Evolutionary conservation across 2,329 filamentous ascomycete genomes (phyloP).

Genomic region (Amphichorda felina): DNA sequence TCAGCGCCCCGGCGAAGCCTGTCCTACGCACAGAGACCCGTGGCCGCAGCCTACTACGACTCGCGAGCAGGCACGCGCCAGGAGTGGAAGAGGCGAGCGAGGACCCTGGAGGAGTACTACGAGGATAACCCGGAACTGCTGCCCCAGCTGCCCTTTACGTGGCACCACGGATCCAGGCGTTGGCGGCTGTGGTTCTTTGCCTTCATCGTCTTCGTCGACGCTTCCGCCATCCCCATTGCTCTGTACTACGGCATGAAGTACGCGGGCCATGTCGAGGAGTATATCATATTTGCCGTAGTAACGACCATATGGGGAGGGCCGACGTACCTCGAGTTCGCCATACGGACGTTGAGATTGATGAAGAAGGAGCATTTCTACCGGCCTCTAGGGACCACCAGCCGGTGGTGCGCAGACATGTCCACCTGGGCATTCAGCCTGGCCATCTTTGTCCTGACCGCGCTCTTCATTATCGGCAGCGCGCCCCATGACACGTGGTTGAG

Average conservation of each 20-base stretch:
- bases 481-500: conserved; percentile 36
- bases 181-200: conserved; percentile 33
- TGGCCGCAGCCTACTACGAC: conserved; percentile 26
- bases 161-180: conserved; percentile 25
- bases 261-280: conserved; percentile 23
- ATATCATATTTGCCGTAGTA: conserved; percentile 37
- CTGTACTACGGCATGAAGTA: conserved; percentile 39
- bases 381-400: conserved; percentile 30
- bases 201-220: conserved; percentile 33
- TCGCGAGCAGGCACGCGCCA: conserved; percentile 21
- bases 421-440: conserved; percentile 32
- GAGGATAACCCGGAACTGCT: conserved; percentile 22
- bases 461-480: conserved; percentile 37
- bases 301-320: conserved; percentile 43
- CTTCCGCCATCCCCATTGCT: conserved; percentile 31
- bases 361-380: conserved; percentile 36
- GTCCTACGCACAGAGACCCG: conserved; percentile 19
- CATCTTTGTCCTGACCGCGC: conserved; percentile 34
- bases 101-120: conserved; percentile 25
- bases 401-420: conserved; percentile 38
- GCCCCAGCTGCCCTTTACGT: conserved; percentile 27
- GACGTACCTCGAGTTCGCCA: conserved; percentile 40
- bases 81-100: conserved; percentile 21
- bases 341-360: conserved; percentile 35
- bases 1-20: conserved; percentile 16